These are phyloP conservation scores for Boletus sp. DNA, from an alignment of 768 basidiomycete genomes.

Conservation along the genomic window DNA sequence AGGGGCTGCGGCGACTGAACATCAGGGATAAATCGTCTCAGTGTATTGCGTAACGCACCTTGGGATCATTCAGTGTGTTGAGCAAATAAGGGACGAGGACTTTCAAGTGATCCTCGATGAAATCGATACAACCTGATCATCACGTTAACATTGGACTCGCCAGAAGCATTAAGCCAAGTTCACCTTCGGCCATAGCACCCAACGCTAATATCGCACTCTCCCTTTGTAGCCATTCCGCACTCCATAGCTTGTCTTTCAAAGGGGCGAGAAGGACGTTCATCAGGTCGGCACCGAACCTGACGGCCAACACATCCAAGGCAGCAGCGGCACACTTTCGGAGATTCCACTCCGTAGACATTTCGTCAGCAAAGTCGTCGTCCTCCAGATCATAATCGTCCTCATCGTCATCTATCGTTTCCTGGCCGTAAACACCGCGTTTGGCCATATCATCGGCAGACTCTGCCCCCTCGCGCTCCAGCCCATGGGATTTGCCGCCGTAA, in stretches of 20 bases:
- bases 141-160: constrained; percentile 7
- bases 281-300: constrained; percentile 87
- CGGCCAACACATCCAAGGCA: constrained; percentile 93
- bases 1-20: constrained; percentile 61
- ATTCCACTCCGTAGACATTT: constrained; percentile 98
- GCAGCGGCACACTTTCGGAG: constrained; percentile 97
- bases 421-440: constrained; percentile 67
- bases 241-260: constrained; percentile 93
- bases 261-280: constrained; percentile 85
- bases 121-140: constrained; percentile 86
- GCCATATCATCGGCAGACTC: constrained; percentile 36
- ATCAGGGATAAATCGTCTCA: not conserved
- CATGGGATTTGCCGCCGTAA: constrained; percentile 84
- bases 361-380: constrained; percentile 88
- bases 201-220: constrained; percentile 95
- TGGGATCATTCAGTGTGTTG: constrained; percentile 84
- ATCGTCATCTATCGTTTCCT: constrained; percentile 80
- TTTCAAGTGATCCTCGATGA: constrained; percentile 92
- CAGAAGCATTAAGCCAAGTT: constrained; percentile 18
- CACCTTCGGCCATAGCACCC: constrained; percentile 98
- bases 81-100: constrained; percentile 92
- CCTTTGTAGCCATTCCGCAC: constrained; percentile 86
- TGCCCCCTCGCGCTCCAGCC: constrained; percentile 68
- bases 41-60: constrained; percentile 49
- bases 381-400: constrained; percentile 87